phyloP scores from a whole-genome alignment of 345 rosid genomes.

The Populus alba region DNA sequence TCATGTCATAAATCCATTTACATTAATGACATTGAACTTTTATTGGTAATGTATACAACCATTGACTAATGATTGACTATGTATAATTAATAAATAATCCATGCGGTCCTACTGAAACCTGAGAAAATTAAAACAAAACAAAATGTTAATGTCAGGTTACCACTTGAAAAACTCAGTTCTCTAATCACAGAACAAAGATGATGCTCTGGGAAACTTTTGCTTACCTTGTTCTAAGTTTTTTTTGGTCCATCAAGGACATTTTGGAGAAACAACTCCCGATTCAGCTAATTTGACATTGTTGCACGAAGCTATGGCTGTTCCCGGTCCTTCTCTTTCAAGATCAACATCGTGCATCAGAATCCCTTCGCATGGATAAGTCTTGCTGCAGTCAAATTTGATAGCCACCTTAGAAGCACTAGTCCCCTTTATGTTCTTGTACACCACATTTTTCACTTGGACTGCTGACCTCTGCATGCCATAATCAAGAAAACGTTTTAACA shows the following conservation, averaged over 20 bases:
- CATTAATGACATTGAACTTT: not conserved
- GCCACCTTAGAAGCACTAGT: slow-evolving; percentile 75
- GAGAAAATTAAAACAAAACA: not conserved
- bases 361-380: slow-evolving; percentile 57
- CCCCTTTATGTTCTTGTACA: slow-evolving; percentile 69
- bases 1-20: too few relatives aligned
- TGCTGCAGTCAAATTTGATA: slow-evolving; percentile 59
- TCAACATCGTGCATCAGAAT: slow-evolving; percentile 50
- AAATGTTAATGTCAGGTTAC: not conserved
- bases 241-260: slow-evolving; percentile 26
- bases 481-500: not conserved
- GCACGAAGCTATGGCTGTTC: slow-evolving; percentile 46
- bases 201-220: not conserved
- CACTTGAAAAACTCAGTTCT: not conserved
- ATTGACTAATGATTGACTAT: not conserved
- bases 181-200: not conserved
- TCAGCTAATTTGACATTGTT: slow-evolving; percentile 38
- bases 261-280: slow-evolving; percentile 53
- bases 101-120: not conserved
- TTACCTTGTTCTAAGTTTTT: not conserved
- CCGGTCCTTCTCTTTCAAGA: slow-evolving; percentile 31
- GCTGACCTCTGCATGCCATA: slow-evolving; percentile 53
- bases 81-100: not conserved
- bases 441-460: slow-evolving; percentile 59
- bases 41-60: not conserved